phyloP scores from a whole-genome alignment of 768 basidiomycete genomes.

The Podaxis rugospora region DNA sequence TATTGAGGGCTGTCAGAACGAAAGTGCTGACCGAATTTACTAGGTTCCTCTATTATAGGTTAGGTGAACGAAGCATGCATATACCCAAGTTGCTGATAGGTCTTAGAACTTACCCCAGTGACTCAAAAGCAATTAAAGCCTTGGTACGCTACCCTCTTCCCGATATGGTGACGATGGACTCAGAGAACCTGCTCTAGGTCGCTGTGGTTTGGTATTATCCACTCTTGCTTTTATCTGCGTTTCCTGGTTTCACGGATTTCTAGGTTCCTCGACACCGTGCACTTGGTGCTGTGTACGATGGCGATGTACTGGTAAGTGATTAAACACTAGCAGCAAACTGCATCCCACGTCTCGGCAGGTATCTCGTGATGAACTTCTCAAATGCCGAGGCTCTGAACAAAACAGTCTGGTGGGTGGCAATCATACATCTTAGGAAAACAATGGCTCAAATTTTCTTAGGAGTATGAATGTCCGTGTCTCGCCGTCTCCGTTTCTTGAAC shows the following conservation, averaged over 20 bases:
- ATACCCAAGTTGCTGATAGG: not conserved
- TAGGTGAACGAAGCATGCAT: not conserved
- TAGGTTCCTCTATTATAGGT: slow-evolving; percentile 43
- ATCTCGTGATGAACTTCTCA: slow-evolving; percentile 40
- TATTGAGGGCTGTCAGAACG: not conserved
- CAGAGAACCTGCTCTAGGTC: not conserved
- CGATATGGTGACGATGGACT: not conserved
- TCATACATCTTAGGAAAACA: not conserved
- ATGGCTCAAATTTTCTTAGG: slow-evolving; percentile 19
- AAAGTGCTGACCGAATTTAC: not conserved
- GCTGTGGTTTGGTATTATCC: slow-evolving; percentile 8
- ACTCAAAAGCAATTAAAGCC: slow-evolving; percentile 32
- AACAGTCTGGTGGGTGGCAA: slow-evolving; percentile 34
- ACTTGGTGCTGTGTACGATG: slow-evolving; percentile 39
- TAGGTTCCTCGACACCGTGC: slow-evolving; percentile 42
- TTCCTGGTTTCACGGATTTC: not conserved
- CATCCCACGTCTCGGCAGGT: slow-evolving; percentile 24
- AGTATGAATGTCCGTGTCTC: slow-evolving; percentile 34
- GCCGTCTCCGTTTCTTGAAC: not conserved
- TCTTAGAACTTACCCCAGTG: slow-evolving; percentile 37
- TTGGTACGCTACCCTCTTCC: slow-evolving; percentile 25
- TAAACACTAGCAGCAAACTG: not conserved
- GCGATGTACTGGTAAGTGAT: slow-evolving; percentile 42
- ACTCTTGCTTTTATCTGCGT: not conserved
- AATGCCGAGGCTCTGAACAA: slow-evolving; percentile 30